Evolutionary conservation across 495 filamentous ascomycete genomes (phyloP).

Genomic region (Astrothelium subdiscretum): DNA sequence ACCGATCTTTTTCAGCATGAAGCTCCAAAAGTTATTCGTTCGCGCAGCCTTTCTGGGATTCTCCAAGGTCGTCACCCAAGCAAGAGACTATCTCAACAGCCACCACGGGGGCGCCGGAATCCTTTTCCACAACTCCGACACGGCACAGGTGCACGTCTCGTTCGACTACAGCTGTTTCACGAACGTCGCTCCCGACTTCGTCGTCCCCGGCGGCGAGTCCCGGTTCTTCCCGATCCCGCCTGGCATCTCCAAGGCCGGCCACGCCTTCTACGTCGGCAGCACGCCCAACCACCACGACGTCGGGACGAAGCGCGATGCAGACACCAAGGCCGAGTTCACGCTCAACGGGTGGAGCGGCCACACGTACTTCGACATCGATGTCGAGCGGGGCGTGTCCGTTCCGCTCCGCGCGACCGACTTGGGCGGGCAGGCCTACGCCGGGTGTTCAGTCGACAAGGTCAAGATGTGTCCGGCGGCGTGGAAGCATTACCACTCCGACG

Average conservation of each 20-base stretch:
- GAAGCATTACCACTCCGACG: neutral
- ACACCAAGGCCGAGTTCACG: constrained; percentile 3
- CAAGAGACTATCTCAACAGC: neutral
- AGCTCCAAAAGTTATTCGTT: neutral
- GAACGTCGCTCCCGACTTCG: neutral
- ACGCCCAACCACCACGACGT: neutral
- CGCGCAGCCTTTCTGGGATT: neutral
- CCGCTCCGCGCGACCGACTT: neutral
- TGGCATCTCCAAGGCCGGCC: neutral
- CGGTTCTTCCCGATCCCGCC: neutral
- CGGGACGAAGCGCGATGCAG: neutral
- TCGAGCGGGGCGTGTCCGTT: neutral
- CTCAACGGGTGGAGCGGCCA: neutral
- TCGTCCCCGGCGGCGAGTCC: neutral
- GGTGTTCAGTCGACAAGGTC: neutral
- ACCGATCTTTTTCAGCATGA: neutral
- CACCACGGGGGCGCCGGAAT: neutral
- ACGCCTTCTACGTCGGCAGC: constrained; percentile 4
- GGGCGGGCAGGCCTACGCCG: neutral
- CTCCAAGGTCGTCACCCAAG: neutral
- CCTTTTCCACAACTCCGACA: neutral
- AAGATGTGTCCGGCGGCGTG: neutral
- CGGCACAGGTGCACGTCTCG: neutral
- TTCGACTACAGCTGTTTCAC: neutral
- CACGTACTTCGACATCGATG: constrained; percentile 2